Percentiles rank a stretch among this genome's conserved stretches.
phyloP scores from a whole-genome alignment of 257 asterid genomes.

The Ilex asprella region DNA sequence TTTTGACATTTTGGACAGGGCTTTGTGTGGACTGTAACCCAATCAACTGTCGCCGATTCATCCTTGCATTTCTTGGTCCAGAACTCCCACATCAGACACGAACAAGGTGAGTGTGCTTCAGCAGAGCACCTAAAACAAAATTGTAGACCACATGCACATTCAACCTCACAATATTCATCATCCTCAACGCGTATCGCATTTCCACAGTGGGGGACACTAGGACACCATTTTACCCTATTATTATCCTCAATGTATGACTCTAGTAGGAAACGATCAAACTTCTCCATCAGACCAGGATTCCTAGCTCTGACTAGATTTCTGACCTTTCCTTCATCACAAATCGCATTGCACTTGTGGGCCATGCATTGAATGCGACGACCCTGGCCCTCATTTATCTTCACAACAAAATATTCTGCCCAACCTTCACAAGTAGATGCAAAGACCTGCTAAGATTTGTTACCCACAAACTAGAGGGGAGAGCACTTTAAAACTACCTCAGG shows the following conservation, averaged over 20 bases:
- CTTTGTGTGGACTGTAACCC: conserved; percentile 33
- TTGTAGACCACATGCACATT: conserved; percentile 46
- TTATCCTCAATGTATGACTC: conserved; percentile 68
- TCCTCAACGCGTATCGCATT: conserved; percentile 43
- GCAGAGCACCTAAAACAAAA: conserved; percentile 53
- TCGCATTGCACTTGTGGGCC: conserved; percentile 51
- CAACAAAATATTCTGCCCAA: conserved; percentile 50
- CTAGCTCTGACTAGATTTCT: conserved; percentile 34
- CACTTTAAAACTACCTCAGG: too few species aligned
- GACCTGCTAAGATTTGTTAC: too few species aligned
- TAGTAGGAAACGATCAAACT: conserved; percentile 43
- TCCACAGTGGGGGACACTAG: conserved; percentile 58
- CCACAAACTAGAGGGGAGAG: too few species aligned
- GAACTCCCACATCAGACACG: conserved; percentile 51
- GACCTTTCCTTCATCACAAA: conserved; percentile 47
- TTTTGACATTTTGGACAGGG: conserved; percentile 49
- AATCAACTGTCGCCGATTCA: conserved; percentile 29
- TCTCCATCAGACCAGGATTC: conserved; percentile 38
- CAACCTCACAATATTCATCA: conserved; percentile 41
- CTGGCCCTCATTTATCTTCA: conserved; percentile 53
- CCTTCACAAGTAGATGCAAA: conserved; percentile 17
- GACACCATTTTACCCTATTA: conserved; percentile 56
- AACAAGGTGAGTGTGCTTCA: conserved; percentile 59
- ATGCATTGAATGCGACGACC: conserved; percentile 48
- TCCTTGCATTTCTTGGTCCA: conserved; percentile 41